Conservation (phyloP, 371 early-diverging fungal genomes). For the Basidiobolus meristosporus region DNA sequence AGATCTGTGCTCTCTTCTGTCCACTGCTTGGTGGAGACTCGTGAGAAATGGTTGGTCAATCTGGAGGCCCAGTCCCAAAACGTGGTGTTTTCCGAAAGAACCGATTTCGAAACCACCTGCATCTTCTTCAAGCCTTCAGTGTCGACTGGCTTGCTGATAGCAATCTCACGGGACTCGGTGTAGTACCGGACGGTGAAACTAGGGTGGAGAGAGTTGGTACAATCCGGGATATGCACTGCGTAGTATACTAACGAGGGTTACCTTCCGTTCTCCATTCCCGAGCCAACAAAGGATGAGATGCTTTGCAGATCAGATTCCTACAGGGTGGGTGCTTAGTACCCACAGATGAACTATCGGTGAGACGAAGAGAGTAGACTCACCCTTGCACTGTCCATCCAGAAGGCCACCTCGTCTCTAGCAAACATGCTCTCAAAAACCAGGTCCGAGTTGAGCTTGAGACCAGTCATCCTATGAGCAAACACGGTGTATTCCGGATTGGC, state of each 20-base stretch:
- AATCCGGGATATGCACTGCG: neutral
- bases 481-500: too few species aligned
- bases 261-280: too few species aligned
- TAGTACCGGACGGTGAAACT: slow-evolving; percentile 8
- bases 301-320: slow-evolving; percentile 10
- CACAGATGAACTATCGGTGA: neutral
- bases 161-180: slow-evolving; percentile 2
- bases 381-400: slow-evolving; percentile 53
- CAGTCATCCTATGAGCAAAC: neutral
- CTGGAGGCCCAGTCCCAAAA: slow-evolving; percentile 24
- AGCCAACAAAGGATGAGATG: slow-evolving; percentile 25
- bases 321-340: too few species aligned
- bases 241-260: too few species aligned
- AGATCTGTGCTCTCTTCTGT: slow-evolving; percentile 1
- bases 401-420: slow-evolving; percentile 8
- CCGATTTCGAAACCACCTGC: neutral
- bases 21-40: neutral
- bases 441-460: slow-evolving; percentile 5
- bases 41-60: slow-evolving; percentile 7
- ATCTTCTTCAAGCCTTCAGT: slow-evolving; percentile 9
- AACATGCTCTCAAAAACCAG: slow-evolving; percentile 12
- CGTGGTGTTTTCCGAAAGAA: slow-evolving; percentile 3
- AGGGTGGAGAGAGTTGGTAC: neutral
- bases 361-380: slow-evolving; percentile 6
- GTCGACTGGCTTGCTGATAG: slow-evolving; percentile 3